Base-by-base conservation (phyloP, 2,329 filamentous ascomycete species). In the Epichloe glyceriae region DNA sequence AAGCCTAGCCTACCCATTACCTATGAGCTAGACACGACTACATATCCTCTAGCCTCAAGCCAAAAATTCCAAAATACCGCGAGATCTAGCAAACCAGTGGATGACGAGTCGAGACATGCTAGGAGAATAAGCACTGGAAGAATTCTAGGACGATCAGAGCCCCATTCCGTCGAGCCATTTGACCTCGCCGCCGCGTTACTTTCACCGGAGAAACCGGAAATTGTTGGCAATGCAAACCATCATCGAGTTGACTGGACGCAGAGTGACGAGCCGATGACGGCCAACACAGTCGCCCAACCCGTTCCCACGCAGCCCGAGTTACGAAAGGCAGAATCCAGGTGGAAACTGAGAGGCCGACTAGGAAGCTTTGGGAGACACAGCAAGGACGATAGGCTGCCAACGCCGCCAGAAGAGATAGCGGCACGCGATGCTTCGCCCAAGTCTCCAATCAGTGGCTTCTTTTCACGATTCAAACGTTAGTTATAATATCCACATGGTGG, bases 241-340 rank as follows among this genome's bases (percentile, higher is more conserved):
- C 67, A 70, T 56, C 67, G 71, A 34, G 72, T 74, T 50, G 77
- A 82, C 61, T 82, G 79, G 79, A 74, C 75, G 33, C 78, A 82
- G 60, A 74, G 70, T 57, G 78, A 80, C 54, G 74, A 80, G 61
- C 47, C 57, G 55, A 56, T 45, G 7, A 41, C 38, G 15, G 26
- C 12, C 19, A 49, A 44, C 7, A 4, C 26, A 26, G 39, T 39
- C 38, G 17, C 50, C 14, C 14, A 41, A 20, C 19, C 43, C 12
- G 4, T 11, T 8, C 10, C 14, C 5, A 38, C 54, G 50, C 45
- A 59, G 4, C 61, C 66, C 50, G 50, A 67, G 55, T 59, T 75
- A 47, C 62, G 66, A 44, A 75, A 69, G 57, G 66, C 66, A 39
- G 73, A 75, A 38, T 77, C 75, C 0, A 68, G 71, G 44, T 76